Conservation (phyloP, 768 basidiomycete genomes). For the Phanerochaete carnosa region DNA sequence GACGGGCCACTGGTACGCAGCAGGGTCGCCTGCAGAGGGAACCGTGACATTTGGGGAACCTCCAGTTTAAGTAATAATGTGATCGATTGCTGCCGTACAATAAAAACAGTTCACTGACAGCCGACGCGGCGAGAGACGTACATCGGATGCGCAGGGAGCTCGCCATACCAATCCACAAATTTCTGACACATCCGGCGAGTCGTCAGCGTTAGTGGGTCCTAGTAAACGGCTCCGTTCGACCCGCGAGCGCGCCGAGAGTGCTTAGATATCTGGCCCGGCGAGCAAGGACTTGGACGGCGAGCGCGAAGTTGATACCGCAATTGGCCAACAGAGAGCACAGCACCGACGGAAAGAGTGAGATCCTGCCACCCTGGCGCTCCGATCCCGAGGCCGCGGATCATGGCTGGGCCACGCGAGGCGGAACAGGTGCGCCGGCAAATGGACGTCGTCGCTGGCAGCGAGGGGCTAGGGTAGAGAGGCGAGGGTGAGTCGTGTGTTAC, state of each 20-base stretch:
- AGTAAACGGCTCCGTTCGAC: neutral
- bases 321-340: neutral
- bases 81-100: neutral
- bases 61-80: neutral
- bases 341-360: neutral
- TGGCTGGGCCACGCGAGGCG: neutral
- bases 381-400: neutral
- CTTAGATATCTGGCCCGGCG: neutral
- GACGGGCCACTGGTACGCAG: neutral
- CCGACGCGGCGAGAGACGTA: neutral
- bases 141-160: neutral
- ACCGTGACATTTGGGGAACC: neutral
- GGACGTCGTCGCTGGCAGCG: neutral
- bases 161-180: neutral
- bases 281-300: neutral
- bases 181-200: neutral
- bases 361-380: neutral
- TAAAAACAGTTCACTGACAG: neutral
- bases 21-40: neutral
- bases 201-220: neutral
- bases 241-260: neutral
- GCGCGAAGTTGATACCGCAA: neutral
- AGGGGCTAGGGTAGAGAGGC: neutral
- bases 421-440: neutral
- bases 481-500: neutral